Base-by-base conservation (phyloP, 805 yeast genomes). In the Tetrapisispora pingtungensis region DNA sequence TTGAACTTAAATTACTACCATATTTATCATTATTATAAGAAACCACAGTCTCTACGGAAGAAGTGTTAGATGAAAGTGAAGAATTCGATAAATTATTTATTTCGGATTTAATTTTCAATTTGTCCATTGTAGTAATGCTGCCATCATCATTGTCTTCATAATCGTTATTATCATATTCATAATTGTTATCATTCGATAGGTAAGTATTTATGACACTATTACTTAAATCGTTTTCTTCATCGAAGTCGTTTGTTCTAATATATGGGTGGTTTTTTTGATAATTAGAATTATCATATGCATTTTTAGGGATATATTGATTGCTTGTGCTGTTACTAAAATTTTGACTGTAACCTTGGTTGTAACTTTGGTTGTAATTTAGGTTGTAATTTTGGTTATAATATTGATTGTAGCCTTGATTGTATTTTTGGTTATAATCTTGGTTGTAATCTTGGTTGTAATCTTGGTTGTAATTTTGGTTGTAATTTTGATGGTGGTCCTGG, bases 191-290 rank as follows among this genome's bases (percentile, higher is more conserved):
- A 17, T 36, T 42, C n/a, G 18, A n/a, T n/a, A 42, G 24, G 20
- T 42, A 42, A 4, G 31, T 20, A 24, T 42, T 42, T n/a, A 42
- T 42, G n/a, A 42, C 37, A 13, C 44, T 42, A 31, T 35, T 42
- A 17, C 44, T 42, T 36, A 42, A 31, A 42, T 42, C 44, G 30
- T 42, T 42, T 12, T 42, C 44, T 24, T 42, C 44, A 12, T 35
- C 40, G n/a, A 36, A 51, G 13, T 54, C 55, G 19, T 61, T 58
- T 20, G 52, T 41, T 46, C 56, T 61, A 14, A 51, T 46, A 24
- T 56, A 55, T 14, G 54, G 48, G 22, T 46, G 46, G 13, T 49
- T 44, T 10, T 35, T 19, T 14, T 28, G 32, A 28, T 10, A 28
- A 31, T 24, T 10, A 12, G 8, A 7, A 10, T 42, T 12, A 7